phyloP scores from a whole-genome alignment of 2,329 filamentous ascomycete genomes.

The Penicillium sp. region DNA sequence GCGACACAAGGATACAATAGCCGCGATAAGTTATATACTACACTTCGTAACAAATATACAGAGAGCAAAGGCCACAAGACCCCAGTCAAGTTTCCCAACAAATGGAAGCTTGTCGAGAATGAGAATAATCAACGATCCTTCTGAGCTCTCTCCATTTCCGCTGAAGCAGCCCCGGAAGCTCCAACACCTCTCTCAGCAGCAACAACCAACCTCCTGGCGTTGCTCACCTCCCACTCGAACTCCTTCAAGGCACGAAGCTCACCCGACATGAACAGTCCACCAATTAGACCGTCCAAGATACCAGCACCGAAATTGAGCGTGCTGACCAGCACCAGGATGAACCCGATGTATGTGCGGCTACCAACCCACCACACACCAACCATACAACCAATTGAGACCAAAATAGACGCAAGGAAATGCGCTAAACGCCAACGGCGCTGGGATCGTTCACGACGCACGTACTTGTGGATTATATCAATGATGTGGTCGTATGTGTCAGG shows the following conservation, averaged over 20 bases:
- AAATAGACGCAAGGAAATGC: conserved; percentile 68
- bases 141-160: background rate
- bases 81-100: background rate
- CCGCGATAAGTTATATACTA: background rate
- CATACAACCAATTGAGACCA: conserved; percentile 68
- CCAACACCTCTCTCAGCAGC: conserved; percentile 11
- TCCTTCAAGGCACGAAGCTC: conserved; percentile 81
- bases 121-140: conserved; percentile 1
- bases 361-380: conserved; percentile 78
- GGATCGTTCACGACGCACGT: conserved; percentile 64
- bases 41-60: background rate
- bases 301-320: conserved; percentile 74
- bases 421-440: conserved; percentile 68
- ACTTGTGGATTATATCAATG: conserved; percentile 64
- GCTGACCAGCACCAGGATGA: conserved; percentile 73
- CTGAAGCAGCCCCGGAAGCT: background rate
- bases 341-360: conserved; percentile 68
- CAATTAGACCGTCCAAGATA: conserved; percentile 78
- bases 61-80: background rate
- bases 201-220: conserved; percentile 49
- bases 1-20: background rate
- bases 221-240: conserved; percentile 88
- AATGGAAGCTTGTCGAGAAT: no score
- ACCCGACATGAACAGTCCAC: conserved; percentile 77
- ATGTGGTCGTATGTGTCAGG: conserved; percentile 66